phyloP scores from a whole-genome alignment of 345 rosid species.

The Brassica juncea region DNA sequence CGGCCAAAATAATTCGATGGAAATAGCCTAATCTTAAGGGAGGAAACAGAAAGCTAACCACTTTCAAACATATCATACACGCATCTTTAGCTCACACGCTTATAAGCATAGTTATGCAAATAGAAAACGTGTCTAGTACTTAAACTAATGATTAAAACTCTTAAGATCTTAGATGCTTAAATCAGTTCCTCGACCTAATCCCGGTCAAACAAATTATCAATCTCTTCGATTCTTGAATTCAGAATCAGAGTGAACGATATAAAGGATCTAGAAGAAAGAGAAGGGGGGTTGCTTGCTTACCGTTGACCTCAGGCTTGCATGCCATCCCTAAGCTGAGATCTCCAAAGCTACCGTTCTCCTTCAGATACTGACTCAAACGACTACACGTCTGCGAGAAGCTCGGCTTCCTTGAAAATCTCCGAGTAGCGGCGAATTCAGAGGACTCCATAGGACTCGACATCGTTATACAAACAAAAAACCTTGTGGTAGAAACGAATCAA shows the following conservation, averaged over 20 bases:
- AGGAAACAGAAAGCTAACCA: background rate
- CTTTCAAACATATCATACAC: background rate
- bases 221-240: background rate
- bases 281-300: slow-evolving; percentile 29
- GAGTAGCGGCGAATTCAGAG: slow-evolving; percentile 31
- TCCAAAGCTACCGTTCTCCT: slow-evolving; percentile 68
- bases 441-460: slow-evolving; percentile 64
- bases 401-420: slow-evolving; percentile 45
- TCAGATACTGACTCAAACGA: slow-evolving; percentile 74
- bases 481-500: background rate
- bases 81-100: background rate
- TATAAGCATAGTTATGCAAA: background rate
- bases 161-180: background rate
- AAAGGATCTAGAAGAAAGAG: background rate
- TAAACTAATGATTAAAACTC: background rate
- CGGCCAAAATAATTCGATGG: background rate
- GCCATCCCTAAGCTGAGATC: slow-evolving; percentile 70
- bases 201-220: background rate
- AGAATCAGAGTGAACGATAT: too few species aligned
- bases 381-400: slow-evolving; percentile 70
- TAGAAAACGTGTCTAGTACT: background rate
- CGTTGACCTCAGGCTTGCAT: slow-evolving; percentile 51
- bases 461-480: slow-evolving; percentile 7
- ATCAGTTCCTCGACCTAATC: background rate
- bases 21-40: background rate